Percentiles rank a stretch among this genome's conserved stretches.
These are phyloP conservation scores for Pleurotus cornucopiae DNA, from an alignment of 768 basidiomycete genomes.

Conservation along the genomic window DNA sequence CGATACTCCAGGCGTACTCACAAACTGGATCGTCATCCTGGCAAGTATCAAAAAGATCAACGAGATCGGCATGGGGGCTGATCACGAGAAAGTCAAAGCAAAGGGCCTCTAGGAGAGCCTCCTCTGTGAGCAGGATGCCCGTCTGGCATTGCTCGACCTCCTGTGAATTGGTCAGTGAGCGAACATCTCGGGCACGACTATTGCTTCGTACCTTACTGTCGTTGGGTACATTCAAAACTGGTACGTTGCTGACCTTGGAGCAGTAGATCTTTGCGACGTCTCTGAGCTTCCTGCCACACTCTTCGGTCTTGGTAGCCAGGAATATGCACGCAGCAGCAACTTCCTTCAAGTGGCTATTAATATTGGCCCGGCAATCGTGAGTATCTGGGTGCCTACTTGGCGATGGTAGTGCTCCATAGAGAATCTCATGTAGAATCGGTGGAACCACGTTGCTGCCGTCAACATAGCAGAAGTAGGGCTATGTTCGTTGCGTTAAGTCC, in stretches of 20 bases:
- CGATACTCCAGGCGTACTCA: conserved; percentile 82
- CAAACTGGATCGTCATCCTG: conserved; percentile 46
- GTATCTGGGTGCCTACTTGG: conserved; percentile 47
- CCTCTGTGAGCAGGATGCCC: conserved; percentile 70
- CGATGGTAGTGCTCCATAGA: conserved; percentile 79
- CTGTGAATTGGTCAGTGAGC: conserved; percentile 30
- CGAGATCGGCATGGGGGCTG: conserved; percentile 72
- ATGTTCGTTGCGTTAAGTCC: conserved; percentile 13
- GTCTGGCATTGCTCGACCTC: conserved; percentile 72
- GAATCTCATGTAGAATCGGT: conserved; percentile 86
- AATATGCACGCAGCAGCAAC: conserved; percentile 85
- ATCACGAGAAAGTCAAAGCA: conserved; percentile 83
- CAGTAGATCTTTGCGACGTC: conserved; percentile 77
- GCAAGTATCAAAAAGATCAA: conserved; percentile 63
- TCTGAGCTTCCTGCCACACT: conserved; percentile 81
- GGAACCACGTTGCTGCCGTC: conserved; percentile 88
- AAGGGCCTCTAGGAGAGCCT: conserved; percentile 73
- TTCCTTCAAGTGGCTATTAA: conserved; percentile 43
- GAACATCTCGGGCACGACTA: neutral
- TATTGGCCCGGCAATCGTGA: conserved; percentile 10
- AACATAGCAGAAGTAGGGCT: conserved; percentile 81
- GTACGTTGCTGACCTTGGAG: conserved; percentile 57
- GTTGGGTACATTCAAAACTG: conserved; percentile 50
- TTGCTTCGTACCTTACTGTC: conserved; percentile 57
- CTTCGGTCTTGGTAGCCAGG: conserved; percentile 88